These are phyloP conservation scores for Metschnikowia similis DNA, from an alignment of 805 yeast species.

Conservation along the genomic window DNA sequence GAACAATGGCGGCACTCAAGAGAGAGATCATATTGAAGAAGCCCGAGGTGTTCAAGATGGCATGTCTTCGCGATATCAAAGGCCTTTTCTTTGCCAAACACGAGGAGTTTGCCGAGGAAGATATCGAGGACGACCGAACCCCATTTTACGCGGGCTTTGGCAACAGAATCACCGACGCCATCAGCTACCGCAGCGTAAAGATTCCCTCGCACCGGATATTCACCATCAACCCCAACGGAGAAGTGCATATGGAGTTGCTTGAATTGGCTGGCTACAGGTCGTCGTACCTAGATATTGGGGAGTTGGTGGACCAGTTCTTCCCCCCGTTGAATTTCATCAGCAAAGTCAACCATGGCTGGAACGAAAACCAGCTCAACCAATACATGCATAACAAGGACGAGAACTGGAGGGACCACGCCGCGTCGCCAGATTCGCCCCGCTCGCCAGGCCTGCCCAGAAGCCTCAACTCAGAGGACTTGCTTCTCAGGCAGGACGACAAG, in stretches of 20 bases:
- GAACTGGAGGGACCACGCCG: conserved; percentile 4
- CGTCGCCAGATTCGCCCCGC: conserved; percentile 20
- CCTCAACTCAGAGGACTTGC: conserved; percentile 19
- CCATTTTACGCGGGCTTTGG: conserved; percentile 99
- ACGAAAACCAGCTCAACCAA: conserved; percentile 32
- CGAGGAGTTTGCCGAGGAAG: conserved; percentile 6
- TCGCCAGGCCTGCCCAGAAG: conserved; percentile 22
- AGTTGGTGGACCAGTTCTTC: conserved; percentile 93
- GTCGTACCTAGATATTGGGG: conserved; percentile 84
- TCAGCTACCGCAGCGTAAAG: conserved; percentile 88
- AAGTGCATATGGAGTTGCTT: conserved; percentile 92
- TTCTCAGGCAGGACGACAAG: conserved; percentile 48
- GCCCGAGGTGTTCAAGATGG: conserved; percentile 98
- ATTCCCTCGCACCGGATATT: conserved; percentile 92
- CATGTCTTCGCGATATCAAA: conserved; percentile 84
- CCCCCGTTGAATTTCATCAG: conserved; percentile 58
- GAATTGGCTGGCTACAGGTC: conserved; percentile 91
- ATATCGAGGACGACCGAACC: conserved; percentile 47
- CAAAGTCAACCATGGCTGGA: conserved; percentile 31
- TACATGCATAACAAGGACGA: conserved; percentile 24
- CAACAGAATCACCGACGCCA: conserved; percentile 92
- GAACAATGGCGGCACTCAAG: conserved; percentile 91
- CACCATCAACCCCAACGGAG: conserved; percentile 94
- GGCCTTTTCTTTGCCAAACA: conserved; percentile 49
- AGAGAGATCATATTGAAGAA: conserved; percentile 91